A percentile compares a stretch with the other conserved stretches of the same genome.
phyloP scores from a whole-genome alignment of 2,329 filamentous ascomycete genomes.

The Pseudocercospora macadamiae region DNA sequence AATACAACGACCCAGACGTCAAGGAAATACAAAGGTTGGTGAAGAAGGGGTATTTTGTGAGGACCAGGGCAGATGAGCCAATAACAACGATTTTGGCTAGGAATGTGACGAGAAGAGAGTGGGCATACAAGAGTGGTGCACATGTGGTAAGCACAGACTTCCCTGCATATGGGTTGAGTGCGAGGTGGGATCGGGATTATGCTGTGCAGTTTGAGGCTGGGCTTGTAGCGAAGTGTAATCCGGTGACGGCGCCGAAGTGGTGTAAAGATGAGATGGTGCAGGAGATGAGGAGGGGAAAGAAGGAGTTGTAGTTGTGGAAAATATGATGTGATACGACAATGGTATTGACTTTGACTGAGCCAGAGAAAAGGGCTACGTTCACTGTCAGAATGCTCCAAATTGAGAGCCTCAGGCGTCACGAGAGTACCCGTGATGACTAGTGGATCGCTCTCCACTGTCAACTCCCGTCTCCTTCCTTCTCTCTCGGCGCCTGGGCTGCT shows the following conservation, averaged over 20 bases:
- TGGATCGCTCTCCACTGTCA: too few relatives aligned
- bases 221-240: conserved; percentile 43
- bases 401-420: too few relatives aligned
- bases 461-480: too few relatives aligned
- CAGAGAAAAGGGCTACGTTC: neutral
- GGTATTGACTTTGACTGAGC: too few relatives aligned
- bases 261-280: conserved; percentile 39
- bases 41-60: conserved; percentile 53
- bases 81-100: conserved; percentile 47
- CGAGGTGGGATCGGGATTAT: conserved; percentile 54
- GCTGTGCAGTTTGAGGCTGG: conserved; percentile 39
- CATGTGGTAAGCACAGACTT: conserved; percentile 57
- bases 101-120: conserved; percentile 48
- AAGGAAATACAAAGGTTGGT: conserved; percentile 51
- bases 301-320: neutral
- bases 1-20: conserved; percentile 51
- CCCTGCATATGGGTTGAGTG: conserved; percentile 51
- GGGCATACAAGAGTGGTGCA: conserved; percentile 51
- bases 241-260: conserved; percentile 40
- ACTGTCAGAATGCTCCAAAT: too few relatives aligned
- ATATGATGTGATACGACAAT: neutral
- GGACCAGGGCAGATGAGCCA: conserved; percentile 53
- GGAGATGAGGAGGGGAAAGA: conserved; percentile 6
- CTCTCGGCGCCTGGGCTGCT: too few relatives aligned
- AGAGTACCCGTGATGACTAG: too few relatives aligned